Evolutionary conservation across 1,284 basidiomycete species (phyloP), one percentile per base, ranked within the genome.

Genomic region (Trametes polyzona): DNA sequence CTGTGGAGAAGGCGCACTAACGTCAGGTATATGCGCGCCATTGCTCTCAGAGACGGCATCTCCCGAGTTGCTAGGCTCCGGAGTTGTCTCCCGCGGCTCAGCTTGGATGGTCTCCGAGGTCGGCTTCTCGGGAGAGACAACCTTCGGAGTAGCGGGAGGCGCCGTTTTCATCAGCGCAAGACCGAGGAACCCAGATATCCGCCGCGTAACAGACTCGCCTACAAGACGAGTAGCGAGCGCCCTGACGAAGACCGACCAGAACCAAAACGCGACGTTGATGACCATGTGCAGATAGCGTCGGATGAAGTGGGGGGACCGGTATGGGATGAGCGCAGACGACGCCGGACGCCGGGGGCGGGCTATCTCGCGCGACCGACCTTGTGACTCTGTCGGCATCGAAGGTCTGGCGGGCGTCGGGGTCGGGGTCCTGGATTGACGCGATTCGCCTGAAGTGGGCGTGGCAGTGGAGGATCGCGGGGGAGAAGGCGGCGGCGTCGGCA

Each of bases 401-500:
- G 41, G 26, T 9, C 16, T 2, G 4, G 24, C 6, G 4, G 33
- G 7, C 5, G 33, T 14, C 3, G 24, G 44, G 9, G 30, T 24
- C 30, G 44, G 44, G 21, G 14, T 39, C 16, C 32, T 23, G 0
- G 14, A 12, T 8, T 36, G 39, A 23, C 30, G 39, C 3, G 37
- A 4, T 3, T 53, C 50, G 16, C 24, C 29, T 9, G n/a, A 12
- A 24, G 26, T 2, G 2, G 24, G 24, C 6, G 32, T 26, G 4
- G 51, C 29, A 16, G 55, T 24, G 16, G 21, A 21, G 14, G 26
- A 33, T 5, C 47, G 42, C 10, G 64, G 65, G n/a, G 66, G 66
- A 8, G 66, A 66, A 4, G 66, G 64, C 4, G 66, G 66, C 16
- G 66, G 66, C 9, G 66, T 67, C 17, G 64, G 64, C 2, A 65